phyloP scores from a whole-genome alignment of 768 basidiomycete species.

The Sporobolomyces roseus region DNA sequence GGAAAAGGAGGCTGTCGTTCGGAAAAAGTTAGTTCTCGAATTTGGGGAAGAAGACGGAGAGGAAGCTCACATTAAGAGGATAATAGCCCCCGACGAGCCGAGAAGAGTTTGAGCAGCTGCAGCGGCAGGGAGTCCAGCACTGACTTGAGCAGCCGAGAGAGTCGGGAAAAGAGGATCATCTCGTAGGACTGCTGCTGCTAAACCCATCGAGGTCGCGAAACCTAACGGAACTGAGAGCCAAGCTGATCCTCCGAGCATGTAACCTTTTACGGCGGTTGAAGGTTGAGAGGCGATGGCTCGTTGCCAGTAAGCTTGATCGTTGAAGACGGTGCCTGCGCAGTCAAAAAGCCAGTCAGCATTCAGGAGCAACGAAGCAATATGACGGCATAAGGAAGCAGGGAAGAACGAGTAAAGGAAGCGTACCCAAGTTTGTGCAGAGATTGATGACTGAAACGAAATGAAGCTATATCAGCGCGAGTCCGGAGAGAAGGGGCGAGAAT shows the following conservation, averaged over 20 bases:
- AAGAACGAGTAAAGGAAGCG: too few species aligned
- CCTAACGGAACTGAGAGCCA: conserved; percentile 63
- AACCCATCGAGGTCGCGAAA: conserved; percentile 20
- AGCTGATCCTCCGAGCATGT: conserved; percentile 78
- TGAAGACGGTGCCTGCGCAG: too few species aligned
- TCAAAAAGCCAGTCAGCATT: too few species aligned
- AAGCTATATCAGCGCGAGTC: neutral
- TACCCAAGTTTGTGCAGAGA: conserved; percentile 39
- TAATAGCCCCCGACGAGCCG: conserved; percentile 76
- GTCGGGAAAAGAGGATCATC: conserved; percentile 13
- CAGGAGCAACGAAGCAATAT: too few species aligned
- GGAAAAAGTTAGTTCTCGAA: neutral
- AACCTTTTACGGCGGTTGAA: conserved; percentile 80
- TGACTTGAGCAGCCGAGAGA: conserved; percentile 4
- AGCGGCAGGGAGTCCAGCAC: conserved; percentile 24
- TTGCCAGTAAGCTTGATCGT: conserved; percentile 50
- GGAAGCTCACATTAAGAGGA: conserved; percentile 66
- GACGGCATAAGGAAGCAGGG: too few species aligned
- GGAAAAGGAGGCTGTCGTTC: conserved; percentile 8
- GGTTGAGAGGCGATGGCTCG: conserved; percentile 83
- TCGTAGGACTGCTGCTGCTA: conserved; percentile 6
- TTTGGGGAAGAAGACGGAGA: too few species aligned
- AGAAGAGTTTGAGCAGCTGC: conserved; percentile 46
- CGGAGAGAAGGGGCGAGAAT: neutral
- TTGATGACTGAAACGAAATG: neutral